Base-by-base conservation (phyloP, 768 basidiomycete species). In the Hygrocybe punicea region DNA sequence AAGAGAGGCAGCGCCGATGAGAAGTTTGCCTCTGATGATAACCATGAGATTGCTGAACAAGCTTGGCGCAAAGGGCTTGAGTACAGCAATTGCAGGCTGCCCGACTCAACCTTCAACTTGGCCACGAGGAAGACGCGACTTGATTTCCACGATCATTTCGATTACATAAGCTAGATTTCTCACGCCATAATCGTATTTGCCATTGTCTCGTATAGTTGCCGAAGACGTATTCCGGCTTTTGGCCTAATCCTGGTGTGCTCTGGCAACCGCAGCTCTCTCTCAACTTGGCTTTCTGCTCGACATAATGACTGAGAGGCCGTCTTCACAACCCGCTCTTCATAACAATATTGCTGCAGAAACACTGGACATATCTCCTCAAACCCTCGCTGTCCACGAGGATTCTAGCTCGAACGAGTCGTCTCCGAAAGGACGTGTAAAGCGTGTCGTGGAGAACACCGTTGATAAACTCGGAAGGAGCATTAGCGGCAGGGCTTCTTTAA, bases 21-120 rank as follows among this genome's bases (percentile, higher is more conserved):
- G 91, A 58, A 88, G 62, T 80, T 91, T 89, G 29, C 90, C 90
- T 57, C 80, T 85, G 83, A 91, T 84, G 57, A 45, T 60, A 60
- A 62, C 58, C 56, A 57, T 48, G 44, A 53, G 59, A 7, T 37
- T 63, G 62, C 58, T 54, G 46, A 53, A 55, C 59, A 54, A 67
- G 63, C 56, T 53, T 45, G 44, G 56, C 67, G 62, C 56, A 8
- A 14, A 35, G 17, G 11, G 34, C 14, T 50, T 16, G 35, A 9
- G n/a, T n/a, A 11, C 45, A 6, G 23, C 21, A 19, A 23, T 13
- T n/a, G n/a, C 45, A 23, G n/a, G 45, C 17, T 37, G 13, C 13
- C 45, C 23, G 13, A 29, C 29, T 8, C 29, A 29, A 29, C 4
- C 4, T 4, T 29, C 29, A 29, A 29, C 29, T 53, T 17, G 35